Conservation (phyloP, 1,284 basidiomycete species). For the Leccinum angustisporum region DNA sequence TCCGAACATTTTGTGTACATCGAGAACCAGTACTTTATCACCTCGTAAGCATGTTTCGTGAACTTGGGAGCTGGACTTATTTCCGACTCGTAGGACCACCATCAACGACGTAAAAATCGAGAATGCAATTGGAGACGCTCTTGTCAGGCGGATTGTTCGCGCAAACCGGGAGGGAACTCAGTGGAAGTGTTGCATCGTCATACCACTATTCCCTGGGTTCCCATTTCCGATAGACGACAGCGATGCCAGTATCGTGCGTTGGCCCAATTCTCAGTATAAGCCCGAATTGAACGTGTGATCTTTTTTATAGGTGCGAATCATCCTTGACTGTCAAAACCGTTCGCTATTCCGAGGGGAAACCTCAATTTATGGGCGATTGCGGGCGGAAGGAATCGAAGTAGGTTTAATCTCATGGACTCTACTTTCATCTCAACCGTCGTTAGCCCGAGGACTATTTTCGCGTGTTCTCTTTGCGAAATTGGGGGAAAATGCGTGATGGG, state of each 20-base stretch:
- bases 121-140: slow-evolving; percentile 93
- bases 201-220: slow-evolving; percentile 93
- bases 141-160: slow-evolving; percentile 89
- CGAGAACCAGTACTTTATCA: slow-evolving; percentile 99
- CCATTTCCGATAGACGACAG: slow-evolving; percentile 90
- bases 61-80: slow-evolving; percentile 6
- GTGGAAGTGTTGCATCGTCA: slow-evolving; percentile 93
- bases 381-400: slow-evolving; percentile 88
- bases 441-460: slow-evolving; percentile 93
- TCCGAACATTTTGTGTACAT: slow-evolving; percentile 95
- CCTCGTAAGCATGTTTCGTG: slow-evolving; percentile 58
- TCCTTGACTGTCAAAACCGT: slow-evolving; percentile 90
- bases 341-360: slow-evolving; percentile 88
- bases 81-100: slow-evolving; percentile 57
- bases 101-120: slow-evolving; percentile 87
- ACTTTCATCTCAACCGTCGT: slow-evolving; percentile 3
- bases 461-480: slow-evolving; percentile 90
- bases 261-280: not conserved
- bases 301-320: slow-evolving; percentile 73
- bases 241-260: slow-evolving; percentile 84
- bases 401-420: slow-evolving; percentile 27
- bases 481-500: slow-evolving; percentile 89
- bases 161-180: slow-evolving; percentile 81
- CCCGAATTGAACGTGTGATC: slow-evolving; percentile 1
- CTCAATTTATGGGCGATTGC: slow-evolving; percentile 88